Conservation (phyloP, 2,329 filamentous ascomycete species). For the Trichoderma asperellum region DNA sequence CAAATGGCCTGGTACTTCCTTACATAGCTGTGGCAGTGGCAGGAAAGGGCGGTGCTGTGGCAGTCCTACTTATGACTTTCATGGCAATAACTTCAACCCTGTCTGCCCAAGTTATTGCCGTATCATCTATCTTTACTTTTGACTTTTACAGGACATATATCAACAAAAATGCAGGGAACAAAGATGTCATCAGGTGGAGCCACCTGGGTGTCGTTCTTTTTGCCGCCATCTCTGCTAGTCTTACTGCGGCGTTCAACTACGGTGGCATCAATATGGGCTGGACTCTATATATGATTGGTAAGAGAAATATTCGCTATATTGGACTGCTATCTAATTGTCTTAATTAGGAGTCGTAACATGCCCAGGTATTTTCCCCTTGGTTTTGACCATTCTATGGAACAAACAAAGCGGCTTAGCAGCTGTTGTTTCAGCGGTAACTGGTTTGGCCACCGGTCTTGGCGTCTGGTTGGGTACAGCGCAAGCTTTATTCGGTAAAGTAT, state of each 20-base stretch:
- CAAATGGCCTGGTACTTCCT: conserved; percentile 15
- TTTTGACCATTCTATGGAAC: conserved; percentile 17
- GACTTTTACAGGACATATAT: conserved; percentile 20
- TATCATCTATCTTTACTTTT: conserved; percentile 20
- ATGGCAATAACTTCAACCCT: conserved; percentile 17
- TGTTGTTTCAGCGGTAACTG: neutral
- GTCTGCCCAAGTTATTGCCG: conserved; percentile 3
- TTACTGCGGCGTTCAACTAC: conserved; percentile 8
- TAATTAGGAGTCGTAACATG: conserved; percentile 9
- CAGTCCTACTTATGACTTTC: conserved; percentile 5
- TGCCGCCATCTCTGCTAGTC: conserved; percentile 5
- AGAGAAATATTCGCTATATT: neutral
- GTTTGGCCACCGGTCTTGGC: neutral
- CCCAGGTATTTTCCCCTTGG: conserved; percentile 8
- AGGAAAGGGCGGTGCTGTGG: conserved; percentile 14
- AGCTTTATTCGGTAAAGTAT: neutral
- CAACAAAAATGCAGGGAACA: conserved; percentile 14
- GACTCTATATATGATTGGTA: conserved; percentile 22
- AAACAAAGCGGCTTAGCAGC: conserved; percentile 6
- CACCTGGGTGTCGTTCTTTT: conserved; percentile 19
- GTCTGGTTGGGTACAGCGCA: conserved; percentile 12
- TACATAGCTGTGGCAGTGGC: conserved; percentile 19
- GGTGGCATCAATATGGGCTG: conserved; percentile 17
- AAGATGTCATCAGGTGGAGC: conserved; percentile 15
- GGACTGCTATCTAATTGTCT: neutral